phyloP scores from a whole-genome alignment of 2,329 filamentous ascomycete genomes.

The Dactylellina sp. region DNA sequence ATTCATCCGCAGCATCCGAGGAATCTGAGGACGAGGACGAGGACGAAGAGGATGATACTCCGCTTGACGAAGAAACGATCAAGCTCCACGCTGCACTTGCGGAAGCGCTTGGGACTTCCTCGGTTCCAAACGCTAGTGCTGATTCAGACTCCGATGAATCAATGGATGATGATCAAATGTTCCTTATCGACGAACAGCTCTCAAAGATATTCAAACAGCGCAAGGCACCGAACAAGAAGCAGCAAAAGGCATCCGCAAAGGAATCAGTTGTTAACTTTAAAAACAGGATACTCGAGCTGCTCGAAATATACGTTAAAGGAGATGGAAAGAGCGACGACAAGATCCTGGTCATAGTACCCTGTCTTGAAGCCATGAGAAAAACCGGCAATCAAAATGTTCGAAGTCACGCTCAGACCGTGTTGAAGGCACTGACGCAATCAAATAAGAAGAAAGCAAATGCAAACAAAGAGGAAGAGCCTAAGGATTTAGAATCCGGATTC shows the following conservation, averaged over 20 bases:
- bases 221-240: constrained; percentile 75
- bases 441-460: constrained; percentile 35
- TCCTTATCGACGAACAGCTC: constrained; percentile 84
- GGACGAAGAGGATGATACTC: constrained; percentile 65
- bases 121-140: constrained; percentile 63
- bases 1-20: constrained; percentile 63
- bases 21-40: constrained; percentile 65
- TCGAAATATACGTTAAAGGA: constrained; percentile 85
- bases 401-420: constrained; percentile 32
- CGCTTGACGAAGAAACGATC: constrained; percentile 64
- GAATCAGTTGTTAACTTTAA: constrained; percentile 95
- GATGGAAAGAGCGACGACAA: constrained; percentile 65
- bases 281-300: constrained; percentile 86
- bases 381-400: constrained; percentile 33
- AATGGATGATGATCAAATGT: constrained; percentile 97
- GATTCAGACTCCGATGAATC: constrained; percentile 76
- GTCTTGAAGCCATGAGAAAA: constrained; percentile 40
- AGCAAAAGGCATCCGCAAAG: constrained; percentile 86
- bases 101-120: constrained; percentile 78
- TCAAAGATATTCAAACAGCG: constrained; percentile 85
- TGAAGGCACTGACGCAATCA: constrained; percentile 39
- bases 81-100: constrained; percentile 81
- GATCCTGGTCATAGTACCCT: constrained; percentile 41
- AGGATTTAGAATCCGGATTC: constrained; percentile 10
- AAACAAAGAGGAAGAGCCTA: constrained; percentile 46